These are phyloP conservation scores for Haplosporangium sp. DNA, from an alignment of 371 early-diverging fungal species.

Conservation along the genomic window DNA sequence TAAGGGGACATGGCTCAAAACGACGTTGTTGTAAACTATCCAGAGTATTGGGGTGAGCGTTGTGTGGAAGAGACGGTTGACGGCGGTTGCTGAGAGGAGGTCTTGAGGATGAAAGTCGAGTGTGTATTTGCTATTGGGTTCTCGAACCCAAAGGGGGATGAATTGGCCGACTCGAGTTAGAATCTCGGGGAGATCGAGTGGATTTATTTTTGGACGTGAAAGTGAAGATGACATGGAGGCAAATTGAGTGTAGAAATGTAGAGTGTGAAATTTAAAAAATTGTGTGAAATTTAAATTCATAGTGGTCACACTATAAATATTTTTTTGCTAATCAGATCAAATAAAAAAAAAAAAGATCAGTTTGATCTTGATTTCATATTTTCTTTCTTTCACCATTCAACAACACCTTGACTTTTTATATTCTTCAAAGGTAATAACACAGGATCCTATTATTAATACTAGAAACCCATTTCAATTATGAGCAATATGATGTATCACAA, in stretches of 20 bases:
- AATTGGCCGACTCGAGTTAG: conserved; percentile 8
- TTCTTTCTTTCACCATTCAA: too few species aligned
- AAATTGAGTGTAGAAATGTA: too few species aligned
- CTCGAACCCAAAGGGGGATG: conserved; percentile 18
- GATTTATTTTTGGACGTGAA: neutral
- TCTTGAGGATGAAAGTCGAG: conserved; percentile 3
- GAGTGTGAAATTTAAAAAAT: too few species aligned
- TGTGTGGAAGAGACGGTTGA: conserved; percentile 14
- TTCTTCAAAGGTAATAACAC: too few species aligned
- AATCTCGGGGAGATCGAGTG: conserved; percentile 19
- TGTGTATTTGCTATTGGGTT: neutral
- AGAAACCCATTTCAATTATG: too few species aligned
- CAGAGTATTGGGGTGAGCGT: conserved; percentile 18
- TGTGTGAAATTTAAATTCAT: too few species aligned
- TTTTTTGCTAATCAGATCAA: too few species aligned
- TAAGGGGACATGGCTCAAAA: neutral
- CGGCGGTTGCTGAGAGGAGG: conserved; percentile 8
- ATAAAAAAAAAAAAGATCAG: too few species aligned
- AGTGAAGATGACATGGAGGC: neutral
- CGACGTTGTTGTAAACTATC: conserved; percentile 6
- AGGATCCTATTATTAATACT: too few species aligned
- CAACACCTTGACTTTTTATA: too few species aligned
- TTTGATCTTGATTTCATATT: too few species aligned
- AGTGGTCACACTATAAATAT: too few species aligned
- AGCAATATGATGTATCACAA: conserved; percentile 49